Evolutionary conservation across 495 filamentous ascomycete genomes (phyloP), one percentile per base, ranked within the genome.

Genomic region (Neurospora africana): DNA sequence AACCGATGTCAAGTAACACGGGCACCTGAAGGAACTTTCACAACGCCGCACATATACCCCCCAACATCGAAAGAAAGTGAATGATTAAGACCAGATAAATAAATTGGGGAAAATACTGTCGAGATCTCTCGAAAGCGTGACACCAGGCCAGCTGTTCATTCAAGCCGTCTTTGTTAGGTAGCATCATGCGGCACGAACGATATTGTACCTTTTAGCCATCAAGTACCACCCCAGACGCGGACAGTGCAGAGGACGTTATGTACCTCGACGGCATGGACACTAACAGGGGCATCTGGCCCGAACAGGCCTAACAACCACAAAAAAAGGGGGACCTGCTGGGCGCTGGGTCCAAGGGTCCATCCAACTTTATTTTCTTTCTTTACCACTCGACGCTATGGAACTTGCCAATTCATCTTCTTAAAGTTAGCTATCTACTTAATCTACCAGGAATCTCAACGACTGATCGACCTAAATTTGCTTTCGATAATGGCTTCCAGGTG

Each of bases 401-500:
- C 23, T 61, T 71, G 15, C 33, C 53, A 61, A 37, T 71, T 71
- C 53, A 68, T 37, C 30, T 23, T 19, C 69, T 11, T 53, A 36
- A 36, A 36, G 6, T 36, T 35, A 30, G 19, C 44, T 53, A 15
- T 4, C 8, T 71, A 10, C 7, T 35, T 71, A 27, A 27, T 69
- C 21, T 39, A 4, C 19, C 41, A 10, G 0, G 8, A 43, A 27
- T 33, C 13, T 19, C 17, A 27, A 69, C 41, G 21, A n/a, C 61
- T 19, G 33, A 68, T 27, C 10, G 21, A 44, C 41, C 5, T 17
- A 43, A 71, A n/a, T 30, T 19, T 33, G 9, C 19, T 67, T 47
- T 69, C 70, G 74, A 68, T 9, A 75, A 77, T 77, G 76, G 76
- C 76, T 72, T 77, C 76, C 11, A 75, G 76, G 76, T 77, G 53